Evolutionary conservation across 495 filamentous ascomycete species (phyloP).

Genomic region (Talaromyces liani): DNA sequence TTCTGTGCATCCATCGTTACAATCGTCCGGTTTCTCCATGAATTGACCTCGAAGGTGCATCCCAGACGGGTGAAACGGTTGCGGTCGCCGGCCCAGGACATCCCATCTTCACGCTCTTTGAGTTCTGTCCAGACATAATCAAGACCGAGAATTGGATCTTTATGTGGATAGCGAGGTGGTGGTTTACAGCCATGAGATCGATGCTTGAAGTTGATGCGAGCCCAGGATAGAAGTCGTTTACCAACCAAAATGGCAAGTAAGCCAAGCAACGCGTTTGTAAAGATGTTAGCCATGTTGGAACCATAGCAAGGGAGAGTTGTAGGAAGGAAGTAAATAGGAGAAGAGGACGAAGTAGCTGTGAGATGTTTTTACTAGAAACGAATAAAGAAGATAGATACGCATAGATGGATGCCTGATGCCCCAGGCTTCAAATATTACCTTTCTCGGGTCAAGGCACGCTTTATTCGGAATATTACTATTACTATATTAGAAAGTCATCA

Average conservation of each 20-base stretch:
- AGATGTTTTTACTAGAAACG: too few species aligned
- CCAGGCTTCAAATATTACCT: too few species aligned
- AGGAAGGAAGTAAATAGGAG: too few species aligned
- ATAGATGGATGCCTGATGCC: too few species aligned
- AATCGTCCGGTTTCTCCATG: conserved; percentile 13
- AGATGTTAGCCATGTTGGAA: neutral
- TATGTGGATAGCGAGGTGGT: conserved; percentile 3
- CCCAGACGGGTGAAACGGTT: conserved; percentile 6
- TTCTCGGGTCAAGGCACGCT: too few species aligned
- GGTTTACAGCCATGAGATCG: neutral
- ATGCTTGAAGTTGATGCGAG: neutral
- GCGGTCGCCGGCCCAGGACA: neutral
- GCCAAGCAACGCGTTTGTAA: neutral
- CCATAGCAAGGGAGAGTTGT: too few species aligned
- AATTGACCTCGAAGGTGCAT: conserved; percentile 11
- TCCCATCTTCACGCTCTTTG: conserved; percentile 2
- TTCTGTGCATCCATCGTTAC: conserved; percentile 54
- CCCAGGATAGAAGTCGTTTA: neutral
- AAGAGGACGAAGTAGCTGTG: too few species aligned
- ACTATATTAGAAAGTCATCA: too few species aligned
- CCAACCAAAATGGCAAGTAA: neutral
- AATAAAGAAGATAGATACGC: too few species aligned
- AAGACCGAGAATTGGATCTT: conserved; percentile 1
- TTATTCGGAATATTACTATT: too few species aligned
- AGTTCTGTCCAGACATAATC: neutral